phyloP scores from a whole-genome alignment of 768 basidiomycete species.

The Xanthoconium purpureum region DNA sequence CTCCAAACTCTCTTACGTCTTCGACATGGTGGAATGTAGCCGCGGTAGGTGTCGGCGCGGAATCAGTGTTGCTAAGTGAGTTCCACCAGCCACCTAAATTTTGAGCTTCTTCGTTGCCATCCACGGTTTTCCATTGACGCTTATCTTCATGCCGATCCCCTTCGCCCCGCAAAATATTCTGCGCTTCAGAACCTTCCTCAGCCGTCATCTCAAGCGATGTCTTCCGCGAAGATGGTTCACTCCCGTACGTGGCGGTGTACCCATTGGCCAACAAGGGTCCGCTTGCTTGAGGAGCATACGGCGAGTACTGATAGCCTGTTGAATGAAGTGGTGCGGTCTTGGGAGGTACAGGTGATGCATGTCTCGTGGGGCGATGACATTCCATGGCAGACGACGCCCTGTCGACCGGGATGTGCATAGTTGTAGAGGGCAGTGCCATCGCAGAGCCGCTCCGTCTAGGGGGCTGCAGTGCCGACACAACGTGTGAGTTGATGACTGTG shows the following conservation, averaged over 20 bases:
- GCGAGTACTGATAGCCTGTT: slow-evolving; percentile 21
- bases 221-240: slow-evolving; percentile 28
- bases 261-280: slow-evolving; percentile 35
- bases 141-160: slow-evolving; percentile 5
- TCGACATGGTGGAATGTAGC: slow-evolving; percentile 60
- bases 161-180: neutral
- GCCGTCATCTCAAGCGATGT: slow-evolving; percentile 30
- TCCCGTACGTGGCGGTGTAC: slow-evolving; percentile 36
- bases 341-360: slow-evolving; percentile 52
- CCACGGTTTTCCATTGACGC: slow-evolving; percentile 13
- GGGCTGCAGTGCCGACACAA: slow-evolving; percentile 36
- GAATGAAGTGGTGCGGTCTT: slow-evolving; percentile 53
- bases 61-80: slow-evolving; percentile 39
- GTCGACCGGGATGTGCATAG: slow-evolving; percentile 55
- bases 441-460: slow-evolving; percentile 69
- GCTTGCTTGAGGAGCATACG: slow-evolving; percentile 28
- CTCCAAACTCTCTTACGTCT: slow-evolving; percentile 39
- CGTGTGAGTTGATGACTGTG: slow-evolving; percentile 40
- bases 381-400: slow-evolving; percentile 80
- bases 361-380: slow-evolving; percentile 50
- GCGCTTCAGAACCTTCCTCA: slow-evolving; percentile 24
- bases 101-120: slow-evolving; percentile 36
- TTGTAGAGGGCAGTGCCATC: slow-evolving; percentile 51
- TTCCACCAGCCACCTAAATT: slow-evolving; percentile 63
- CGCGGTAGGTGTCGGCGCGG: slow-evolving; percentile 62